Evolutionary conservation across 345 rosid genomes (phyloP).

Genomic region (Bruguiera parviflora): DNA sequence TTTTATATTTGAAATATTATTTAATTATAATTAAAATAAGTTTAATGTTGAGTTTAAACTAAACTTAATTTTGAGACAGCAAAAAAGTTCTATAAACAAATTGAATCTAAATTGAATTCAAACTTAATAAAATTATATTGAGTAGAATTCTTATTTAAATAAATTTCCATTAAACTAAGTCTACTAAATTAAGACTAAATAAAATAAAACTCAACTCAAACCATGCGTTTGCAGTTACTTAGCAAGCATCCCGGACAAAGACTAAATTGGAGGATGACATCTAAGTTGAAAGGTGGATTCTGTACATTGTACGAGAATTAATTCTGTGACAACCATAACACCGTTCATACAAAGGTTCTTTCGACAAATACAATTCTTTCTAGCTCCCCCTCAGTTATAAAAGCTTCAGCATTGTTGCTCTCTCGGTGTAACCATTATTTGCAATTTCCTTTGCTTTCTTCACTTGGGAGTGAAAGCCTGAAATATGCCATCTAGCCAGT

Average conservation of each 20-base stretch:
- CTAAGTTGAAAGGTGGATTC: conserved; percentile 26
- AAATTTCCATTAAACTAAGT: too few species aligned
- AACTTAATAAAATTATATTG: too few species aligned
- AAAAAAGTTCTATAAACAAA: too few species aligned
- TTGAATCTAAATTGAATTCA: too few species aligned
- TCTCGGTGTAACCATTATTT: not conserved
- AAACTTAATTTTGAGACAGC: too few species aligned
- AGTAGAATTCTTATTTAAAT: too few species aligned
- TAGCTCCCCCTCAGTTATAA: conserved; percentile 10
- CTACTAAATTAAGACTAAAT: too few species aligned
- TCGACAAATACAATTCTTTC: conserved; percentile 21
- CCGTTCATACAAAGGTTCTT: conserved; percentile 23
- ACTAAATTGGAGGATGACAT: not conserved
- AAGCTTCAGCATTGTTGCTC: not conserved
- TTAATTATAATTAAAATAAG: too few species aligned
- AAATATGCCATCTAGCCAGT: not conserved
- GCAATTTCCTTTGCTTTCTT: conserved; percentile 11
- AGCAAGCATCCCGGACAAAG: not conserved
- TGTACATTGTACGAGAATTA: conserved; percentile 35
- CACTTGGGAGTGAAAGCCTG: conserved; percentile 93
- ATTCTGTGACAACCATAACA: conserved; percentile 10
- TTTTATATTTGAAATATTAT: too few species aligned
- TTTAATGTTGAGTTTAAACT: too few species aligned
- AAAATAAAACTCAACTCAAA: not conserved
- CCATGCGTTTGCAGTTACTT: too few species aligned